Conservation (phyloP, 1,284 basidiomycete genomes). For the Fomitopsis schrenkii region DNA sequence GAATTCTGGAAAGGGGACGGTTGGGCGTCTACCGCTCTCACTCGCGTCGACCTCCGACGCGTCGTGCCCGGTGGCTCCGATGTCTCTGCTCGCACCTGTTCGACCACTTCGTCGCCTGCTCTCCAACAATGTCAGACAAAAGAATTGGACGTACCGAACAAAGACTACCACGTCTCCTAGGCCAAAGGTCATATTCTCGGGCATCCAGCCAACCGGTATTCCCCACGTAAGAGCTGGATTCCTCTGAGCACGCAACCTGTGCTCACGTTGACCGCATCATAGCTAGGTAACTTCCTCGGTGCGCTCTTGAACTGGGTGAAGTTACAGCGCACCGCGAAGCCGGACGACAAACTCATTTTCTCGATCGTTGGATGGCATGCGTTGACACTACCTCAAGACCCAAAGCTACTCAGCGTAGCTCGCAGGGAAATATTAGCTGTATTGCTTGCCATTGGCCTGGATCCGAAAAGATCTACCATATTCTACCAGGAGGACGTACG, state of each 20-base stretch:
- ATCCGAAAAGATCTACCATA: conserved; percentile 72
- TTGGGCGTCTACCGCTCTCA: neutral
- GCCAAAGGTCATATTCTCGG: conserved; percentile 62
- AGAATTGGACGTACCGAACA: neutral
- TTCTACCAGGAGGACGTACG: conserved; percentile 89
- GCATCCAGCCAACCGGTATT: conserved; percentile 82
- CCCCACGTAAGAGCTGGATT: conserved; percentile 59
- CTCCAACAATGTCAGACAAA: neutral
- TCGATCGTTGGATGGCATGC: conserved; percentile 93
- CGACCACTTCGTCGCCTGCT: neutral
- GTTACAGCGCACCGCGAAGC: conserved; percentile 59
- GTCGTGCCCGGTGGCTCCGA: neutral
- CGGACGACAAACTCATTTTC: conserved; percentile 70
- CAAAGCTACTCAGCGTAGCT: conserved; percentile 55
- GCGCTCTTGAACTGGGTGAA: conserved; percentile 88
- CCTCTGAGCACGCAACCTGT: neutral
- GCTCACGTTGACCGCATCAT: neutral
- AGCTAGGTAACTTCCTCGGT: conserved; percentile 94
- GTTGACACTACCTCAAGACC: conserved; percentile 86
- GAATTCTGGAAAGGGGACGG: too few relatives aligned
- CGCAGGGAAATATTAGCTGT: conserved; percentile 80
- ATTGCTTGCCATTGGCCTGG: conserved; percentile 82
- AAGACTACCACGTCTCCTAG: neutral
- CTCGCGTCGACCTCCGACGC: neutral
- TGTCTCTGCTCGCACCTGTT: neutral